A percentile compares a stretch with the other conserved stretches of the same genome.
These are phyloP conservation scores for Narthecium ossifragum DNA, from an alignment of 106 monocot species.

Conservation along the genomic window DNA sequence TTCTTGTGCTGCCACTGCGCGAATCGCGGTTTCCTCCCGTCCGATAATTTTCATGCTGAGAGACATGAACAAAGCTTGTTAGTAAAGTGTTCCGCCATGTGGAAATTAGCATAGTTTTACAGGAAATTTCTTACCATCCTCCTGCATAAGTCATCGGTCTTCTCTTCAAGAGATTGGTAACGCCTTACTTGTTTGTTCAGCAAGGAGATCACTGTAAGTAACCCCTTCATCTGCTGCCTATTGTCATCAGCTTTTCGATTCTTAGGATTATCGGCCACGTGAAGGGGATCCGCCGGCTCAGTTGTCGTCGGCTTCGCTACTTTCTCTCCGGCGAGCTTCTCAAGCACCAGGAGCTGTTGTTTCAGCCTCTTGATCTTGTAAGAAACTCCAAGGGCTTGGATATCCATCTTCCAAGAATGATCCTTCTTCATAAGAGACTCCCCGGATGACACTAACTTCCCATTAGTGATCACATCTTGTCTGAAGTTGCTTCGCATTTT, in stretches of 20 bases:
- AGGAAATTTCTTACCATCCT: constrained; percentile 80
- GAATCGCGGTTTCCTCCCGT: constrained; percentile 14
- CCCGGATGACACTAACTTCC: not conserved
- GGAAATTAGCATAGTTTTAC: no score
- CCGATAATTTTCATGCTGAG: constrained; percentile 47
- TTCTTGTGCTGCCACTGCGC: constrained; percentile 13
- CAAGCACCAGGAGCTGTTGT: constrained; percentile 65
- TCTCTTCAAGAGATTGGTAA: constrained; percentile 81
- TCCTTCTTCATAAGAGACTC: constrained; percentile 5
- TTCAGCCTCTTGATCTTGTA: constrained; percentile 88
- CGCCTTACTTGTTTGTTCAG: constrained; percentile 76
- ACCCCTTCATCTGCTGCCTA: constrained; percentile 28
- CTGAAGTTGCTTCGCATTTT: not conserved
- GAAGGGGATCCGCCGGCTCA: not conserved
- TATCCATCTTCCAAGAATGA: constrained; percentile 54
- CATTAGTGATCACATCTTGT: constrained; percentile 2
- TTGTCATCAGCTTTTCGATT: constrained; percentile 15
- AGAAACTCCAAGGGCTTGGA: constrained; percentile 69
- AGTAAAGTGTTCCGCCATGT: no score
- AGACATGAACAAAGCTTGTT: no score
- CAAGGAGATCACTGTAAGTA: constrained; percentile 32
- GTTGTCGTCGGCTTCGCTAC: not conserved
- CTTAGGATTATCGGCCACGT: not conserved
- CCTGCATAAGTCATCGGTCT: constrained; percentile 62
- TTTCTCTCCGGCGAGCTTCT: constrained; percentile 43